Evolutionary conservation across 306 rosid genomes (phyloP), one percentile per base, ranked within the genome.

Genomic region (Glycyrrhiza uralensis): DNA sequence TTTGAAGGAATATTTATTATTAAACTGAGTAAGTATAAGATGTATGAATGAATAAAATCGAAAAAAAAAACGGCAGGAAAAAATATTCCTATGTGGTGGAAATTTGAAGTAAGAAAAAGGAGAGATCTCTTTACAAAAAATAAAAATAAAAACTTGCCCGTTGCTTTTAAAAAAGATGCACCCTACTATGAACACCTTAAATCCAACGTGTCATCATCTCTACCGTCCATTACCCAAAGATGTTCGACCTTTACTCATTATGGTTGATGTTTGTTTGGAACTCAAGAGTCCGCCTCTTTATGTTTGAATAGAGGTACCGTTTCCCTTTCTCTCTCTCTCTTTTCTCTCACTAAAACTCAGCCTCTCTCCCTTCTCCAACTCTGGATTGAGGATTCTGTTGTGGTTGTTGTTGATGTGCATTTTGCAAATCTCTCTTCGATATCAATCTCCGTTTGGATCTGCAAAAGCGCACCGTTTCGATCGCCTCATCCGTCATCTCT

Each of bases 291-390:
- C 98, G 92, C 97, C 93, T 65, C 87, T 85, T 76, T 74, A 67
- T 56, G 81, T 93, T 93, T 93, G 98, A 93, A 90, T 77, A 82
- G 57, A 81, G 79, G 79, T 69, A 81, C 88, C 84, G 84, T 89
- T 89, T 81, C 76, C 14, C 64, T 30, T 20, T 3, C 47, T 36
- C 54, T 44, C 17, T 32, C 41, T 42, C 30, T 76, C 69, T 44
- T 14, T n/a, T n/a, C n/a, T n/a, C n/a, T n/a, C n/a, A n/a, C n/a
- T n/a, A 57, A 60, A 15, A 12, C 46, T 39, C 69, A 38, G 2
- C 45, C 12, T 49, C 62, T 22, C 18, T 35, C 12, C 50, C 79
- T 29, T 19, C 63, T 29, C 28, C 75, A 12, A 28, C 33, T 72
- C 22, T 69, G 15, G n/a, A n/a, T n/a, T n/a, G n/a, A n/a, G n/a